Evolutionary conservation across 495 filamentous ascomycete species (phyloP).

Genomic region (Umbilicaria muhlenbergii): DNA sequence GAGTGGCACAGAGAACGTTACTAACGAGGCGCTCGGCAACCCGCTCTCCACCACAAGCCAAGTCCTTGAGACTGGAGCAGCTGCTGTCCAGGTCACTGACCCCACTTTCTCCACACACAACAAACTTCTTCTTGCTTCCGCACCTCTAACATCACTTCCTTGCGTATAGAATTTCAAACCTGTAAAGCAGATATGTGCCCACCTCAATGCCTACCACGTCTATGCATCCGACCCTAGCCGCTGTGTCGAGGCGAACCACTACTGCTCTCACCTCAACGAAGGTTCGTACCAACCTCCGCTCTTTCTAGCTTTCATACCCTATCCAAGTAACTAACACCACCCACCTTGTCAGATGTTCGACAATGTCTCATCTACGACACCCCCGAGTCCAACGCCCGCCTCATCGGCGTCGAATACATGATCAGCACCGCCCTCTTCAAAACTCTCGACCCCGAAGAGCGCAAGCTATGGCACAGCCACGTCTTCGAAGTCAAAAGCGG

Average conservation of each 20-base stretch:
- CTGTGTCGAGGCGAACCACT: constrained; percentile 68
- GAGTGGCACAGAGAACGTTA: constrained; percentile 10
- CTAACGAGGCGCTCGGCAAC: constrained; percentile 30
- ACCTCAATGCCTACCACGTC: constrained; percentile 74
- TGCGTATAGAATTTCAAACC: constrained; percentile 46
- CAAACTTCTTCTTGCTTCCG: neutral
- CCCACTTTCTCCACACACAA: neutral
- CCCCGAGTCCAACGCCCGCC: constrained; percentile 42
- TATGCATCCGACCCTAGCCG: constrained; percentile 55
- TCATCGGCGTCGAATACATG: constrained; percentile 92
- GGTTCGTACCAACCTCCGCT: constrained; percentile 15
- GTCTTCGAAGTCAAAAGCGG: constrained; percentile 80
- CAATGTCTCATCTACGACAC: constrained; percentile 83
- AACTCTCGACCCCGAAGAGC: constrained; percentile 47
- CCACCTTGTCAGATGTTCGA: constrained; percentile 33
- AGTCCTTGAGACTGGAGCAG: constrained; percentile 50
- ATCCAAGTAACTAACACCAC: neutral
- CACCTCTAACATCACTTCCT: constrained; percentile 4
- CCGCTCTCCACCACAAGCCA: constrained; percentile 37
- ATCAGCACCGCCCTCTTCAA: constrained; percentile 54
- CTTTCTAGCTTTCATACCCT: neutral
- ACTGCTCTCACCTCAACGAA: constrained; percentile 66
- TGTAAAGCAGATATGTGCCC: constrained; percentile 62
- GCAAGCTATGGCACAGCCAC: constrained; percentile 64
- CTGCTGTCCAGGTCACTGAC: constrained; percentile 32